Conservation (phyloP, 768 basidiomycete species). For the Cubamyces sp. region DNA sequence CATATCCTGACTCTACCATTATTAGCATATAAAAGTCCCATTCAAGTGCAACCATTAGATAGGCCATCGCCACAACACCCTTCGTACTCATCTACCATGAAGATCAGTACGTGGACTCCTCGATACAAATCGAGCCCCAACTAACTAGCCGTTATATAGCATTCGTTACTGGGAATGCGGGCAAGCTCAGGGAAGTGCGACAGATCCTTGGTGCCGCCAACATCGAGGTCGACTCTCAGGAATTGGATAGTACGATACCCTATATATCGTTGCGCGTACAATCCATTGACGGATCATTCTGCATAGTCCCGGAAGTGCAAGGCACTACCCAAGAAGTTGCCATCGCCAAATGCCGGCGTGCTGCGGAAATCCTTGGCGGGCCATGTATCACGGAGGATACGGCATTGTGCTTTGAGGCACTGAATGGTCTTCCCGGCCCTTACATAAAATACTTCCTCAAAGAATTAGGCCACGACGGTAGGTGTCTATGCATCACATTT, state of each 20-base stretch:
- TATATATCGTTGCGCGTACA: neutral
- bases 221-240: constrained; percentile 76
- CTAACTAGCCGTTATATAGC: constrained; percentile 46
- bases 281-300: neutral
- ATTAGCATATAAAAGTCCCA: too few species aligned
- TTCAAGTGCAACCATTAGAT: neutral
- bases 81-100: neutral
- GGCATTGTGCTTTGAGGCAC: constrained; percentile 86
- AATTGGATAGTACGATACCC: constrained; percentile 73
- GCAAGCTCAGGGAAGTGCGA: constrained; percentile 89
- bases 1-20: neutral
- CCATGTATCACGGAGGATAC: constrained; percentile 90
- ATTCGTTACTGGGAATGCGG: constrained; percentile 93
- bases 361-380: constrained; percentile 75
- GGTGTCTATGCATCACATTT: constrained; percentile 20
- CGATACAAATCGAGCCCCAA: neutral
- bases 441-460: constrained; percentile 95
- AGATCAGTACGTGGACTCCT: neutral
- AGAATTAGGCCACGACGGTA: constrained; percentile 83
- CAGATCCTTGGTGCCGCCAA: constrained; percentile 75
- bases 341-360: constrained; percentile 79
- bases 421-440: constrained; percentile 92
- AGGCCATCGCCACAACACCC: neutral
- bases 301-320: constrained; percentile 93
- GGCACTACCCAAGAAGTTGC: constrained; percentile 93